Conservation (phyloP, 148 eudicot genomes). For the Rhododendron kiyosumense region DNA sequence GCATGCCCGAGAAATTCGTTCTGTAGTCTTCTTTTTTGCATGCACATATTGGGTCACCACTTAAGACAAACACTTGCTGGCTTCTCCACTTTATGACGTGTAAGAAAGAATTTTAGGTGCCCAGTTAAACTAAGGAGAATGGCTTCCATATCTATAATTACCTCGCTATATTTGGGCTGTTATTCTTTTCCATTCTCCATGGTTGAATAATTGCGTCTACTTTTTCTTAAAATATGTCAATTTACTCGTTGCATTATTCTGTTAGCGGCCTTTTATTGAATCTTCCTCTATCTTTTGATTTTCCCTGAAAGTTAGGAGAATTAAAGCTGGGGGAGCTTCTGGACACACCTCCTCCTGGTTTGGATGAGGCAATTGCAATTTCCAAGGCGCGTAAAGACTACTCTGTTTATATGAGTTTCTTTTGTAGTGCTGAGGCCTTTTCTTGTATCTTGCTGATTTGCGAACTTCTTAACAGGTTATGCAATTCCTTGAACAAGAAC, state of each 20-base stretch:
- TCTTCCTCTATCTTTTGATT: background rate
- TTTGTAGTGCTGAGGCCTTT: background rate
- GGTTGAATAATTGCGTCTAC: background rate
- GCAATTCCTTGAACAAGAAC: slow-evolving; percentile 83
- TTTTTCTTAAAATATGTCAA: background rate
- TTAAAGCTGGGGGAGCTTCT: slow-evolving; percentile 90
- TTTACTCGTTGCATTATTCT: background rate
- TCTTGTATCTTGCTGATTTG: slow-evolving; percentile 13
- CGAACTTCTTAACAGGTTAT: slow-evolving; percentile 53
- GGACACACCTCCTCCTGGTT: slow-evolving; percentile 97
- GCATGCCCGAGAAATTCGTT: background rate
- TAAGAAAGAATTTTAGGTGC: background rate
- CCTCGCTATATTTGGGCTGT: background rate
- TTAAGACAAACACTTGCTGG: background rate
- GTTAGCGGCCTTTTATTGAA: background rate
- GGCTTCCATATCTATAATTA: background rate
- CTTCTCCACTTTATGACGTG: background rate
- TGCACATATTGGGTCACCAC: background rate
- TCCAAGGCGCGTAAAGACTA: slow-evolving; percentile 47
- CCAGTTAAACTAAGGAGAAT: background rate
- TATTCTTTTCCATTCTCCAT: background rate
- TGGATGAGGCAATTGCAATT: slow-evolving; percentile 96
- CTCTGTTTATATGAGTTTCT: background rate
- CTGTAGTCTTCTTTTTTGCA: background rate
- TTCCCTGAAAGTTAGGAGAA: slow-evolving; percentile 62